A percentile compares a stretch with the other conserved stretches of the same genome.
Conservation (phyloP, 495 filamentous ascomycete genomes). For the Penicillium riverlandense region DNA sequence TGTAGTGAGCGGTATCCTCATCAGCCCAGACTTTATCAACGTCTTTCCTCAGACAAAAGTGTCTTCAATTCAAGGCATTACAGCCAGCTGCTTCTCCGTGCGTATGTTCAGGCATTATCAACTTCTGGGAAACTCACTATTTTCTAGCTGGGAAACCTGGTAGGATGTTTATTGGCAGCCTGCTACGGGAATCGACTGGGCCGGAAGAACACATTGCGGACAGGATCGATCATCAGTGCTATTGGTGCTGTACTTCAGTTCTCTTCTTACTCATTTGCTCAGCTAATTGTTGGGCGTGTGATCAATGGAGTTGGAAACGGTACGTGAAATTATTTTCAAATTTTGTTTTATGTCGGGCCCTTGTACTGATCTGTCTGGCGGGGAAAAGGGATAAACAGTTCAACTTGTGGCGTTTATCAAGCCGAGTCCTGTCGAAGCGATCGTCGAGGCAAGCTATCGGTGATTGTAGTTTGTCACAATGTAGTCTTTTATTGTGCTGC, state of each 20-base stretch:
- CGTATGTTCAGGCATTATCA: too few species aligned
- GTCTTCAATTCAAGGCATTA: not conserved
- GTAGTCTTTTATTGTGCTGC: constrained; percentile 1
- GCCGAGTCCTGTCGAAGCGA: not conserved
- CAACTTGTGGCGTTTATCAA: not conserved
- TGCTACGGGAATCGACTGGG: constrained; percentile 41
- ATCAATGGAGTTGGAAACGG: constrained; percentile 49
- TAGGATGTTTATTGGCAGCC: not conserved
- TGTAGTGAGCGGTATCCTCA: not conserved
- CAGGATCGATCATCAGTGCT: constrained; percentile 44
- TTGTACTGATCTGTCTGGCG: too few species aligned
- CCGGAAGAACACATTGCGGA: constrained; percentile 41
- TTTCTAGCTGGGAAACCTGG: not conserved
- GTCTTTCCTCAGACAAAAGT: not conserved
- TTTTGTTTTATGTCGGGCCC: too few species aligned
- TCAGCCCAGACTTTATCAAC: not conserved
- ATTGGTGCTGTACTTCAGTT: constrained; percentile 49
- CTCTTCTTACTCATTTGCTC: constrained; percentile 37
- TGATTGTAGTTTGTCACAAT: constrained; percentile 2
- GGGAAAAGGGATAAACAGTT: not conserved
- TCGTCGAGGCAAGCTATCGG: constrained; percentile 1
- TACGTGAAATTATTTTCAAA: not conserved
- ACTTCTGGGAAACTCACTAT: not conserved
- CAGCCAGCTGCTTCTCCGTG: not conserved
- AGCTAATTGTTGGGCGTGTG: constrained; percentile 51